Conservation (phyloP, 129 eudicot genomes). For the Flaveria bidentis region DNA sequence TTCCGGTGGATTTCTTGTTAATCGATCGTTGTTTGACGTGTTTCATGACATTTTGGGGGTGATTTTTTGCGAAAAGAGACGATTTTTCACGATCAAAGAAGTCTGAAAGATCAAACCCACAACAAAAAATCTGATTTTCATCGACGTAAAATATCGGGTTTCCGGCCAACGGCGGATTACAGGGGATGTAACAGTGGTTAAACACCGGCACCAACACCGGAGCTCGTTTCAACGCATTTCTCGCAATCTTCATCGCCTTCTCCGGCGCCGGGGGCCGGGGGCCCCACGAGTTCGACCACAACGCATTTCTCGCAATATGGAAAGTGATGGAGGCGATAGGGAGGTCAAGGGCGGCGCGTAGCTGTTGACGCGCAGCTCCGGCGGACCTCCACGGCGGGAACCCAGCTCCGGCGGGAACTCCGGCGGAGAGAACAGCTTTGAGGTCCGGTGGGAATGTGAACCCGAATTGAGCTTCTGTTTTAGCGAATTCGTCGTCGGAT, state of each 20-base stretch:
- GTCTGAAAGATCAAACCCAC: slow-evolving; percentile 79
- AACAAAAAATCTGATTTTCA: slow-evolving; percentile 79
- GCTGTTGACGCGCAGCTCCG: slow-evolving; percentile 59
- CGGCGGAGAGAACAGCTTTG: slow-evolving; percentile 73
- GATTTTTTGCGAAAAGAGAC: slow-evolving; percentile 39
- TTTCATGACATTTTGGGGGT: slow-evolving; percentile 26
- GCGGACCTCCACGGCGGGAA: slow-evolving; percentile 90
- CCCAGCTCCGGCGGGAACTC: slow-evolving; percentile 83
- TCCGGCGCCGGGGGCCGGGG: slow-evolving; percentile 78
- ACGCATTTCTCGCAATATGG: slow-evolving; percentile 66
- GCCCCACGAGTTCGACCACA: slow-evolving; percentile 93
- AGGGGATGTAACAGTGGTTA: slow-evolving; percentile 82
- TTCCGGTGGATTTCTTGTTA: slow-evolving; percentile 34
- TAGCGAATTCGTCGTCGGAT: slow-evolving; percentile 73
- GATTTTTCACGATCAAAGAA: slow-evolving; percentile 67
- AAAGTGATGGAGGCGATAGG: slow-evolving; percentile 85
- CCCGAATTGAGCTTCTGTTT: slow-evolving; percentile 90
- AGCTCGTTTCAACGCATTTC: slow-evolving; percentile 70
- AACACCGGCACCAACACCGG: slow-evolving; percentile 80
- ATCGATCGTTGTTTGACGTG: slow-evolving; percentile 31
- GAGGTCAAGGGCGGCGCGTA: slow-evolving; percentile 63
- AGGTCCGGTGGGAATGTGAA: slow-evolving; percentile 94
- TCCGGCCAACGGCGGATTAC: slow-evolving; percentile 83
- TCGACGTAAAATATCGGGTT: slow-evolving; percentile 90
- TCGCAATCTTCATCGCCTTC: slow-evolving; percentile 71